Evolutionary conservation across 352 stramenopile species (phyloP), one percentile per base, ranked within the genome.

Genomic region (Pythium sukuiense): DNA sequence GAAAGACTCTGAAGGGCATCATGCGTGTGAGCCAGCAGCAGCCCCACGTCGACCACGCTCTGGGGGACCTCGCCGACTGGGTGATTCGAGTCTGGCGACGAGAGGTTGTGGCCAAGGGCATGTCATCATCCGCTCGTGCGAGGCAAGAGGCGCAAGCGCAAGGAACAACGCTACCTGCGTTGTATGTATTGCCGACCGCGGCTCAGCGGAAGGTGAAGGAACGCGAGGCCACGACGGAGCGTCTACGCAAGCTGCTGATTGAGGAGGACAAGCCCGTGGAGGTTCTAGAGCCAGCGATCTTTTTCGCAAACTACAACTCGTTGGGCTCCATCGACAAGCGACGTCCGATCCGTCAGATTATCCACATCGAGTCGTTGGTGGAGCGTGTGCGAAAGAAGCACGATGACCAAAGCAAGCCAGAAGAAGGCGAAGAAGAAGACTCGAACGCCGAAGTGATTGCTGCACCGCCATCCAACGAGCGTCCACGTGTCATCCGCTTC

Each of bases 301-400:
- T 85, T 37, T 57, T 89, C 2, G 76, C 79, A 8, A 78, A 83
- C 32, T 89, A 82, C 53, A 87, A 88, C 45, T 90, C 81, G 37
- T 65, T 90, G 8, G 82, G 82, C 0, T 88, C 82, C n/a, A 78
- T 82, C 39, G 69, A 87, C 48, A 76, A 73, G 63, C 76, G 76
- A 26, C 74, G 80, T n/a, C 80, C 78, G 2, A 55, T 76, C 1
- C 78, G 80, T 33, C 76, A 87, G 67, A 79, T 69, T 1, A 76
- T 88, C 48, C 43, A 85, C 11, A 69, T 91, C 27, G 80, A 91
- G 30, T 84, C 81, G 9, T 61, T 92, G 29, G 81, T 81, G 0
- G 81, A 92, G 61, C 76, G 76, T 2, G 52, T 86, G 45, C 50
- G 41, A 16, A 76, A 74, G 45, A 74, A 67, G 20, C 72, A 81